Evolutionary conservation across 2,329 filamentous ascomycete species (phyloP).

Genomic region (Didymosphaeria variabile): DNA sequence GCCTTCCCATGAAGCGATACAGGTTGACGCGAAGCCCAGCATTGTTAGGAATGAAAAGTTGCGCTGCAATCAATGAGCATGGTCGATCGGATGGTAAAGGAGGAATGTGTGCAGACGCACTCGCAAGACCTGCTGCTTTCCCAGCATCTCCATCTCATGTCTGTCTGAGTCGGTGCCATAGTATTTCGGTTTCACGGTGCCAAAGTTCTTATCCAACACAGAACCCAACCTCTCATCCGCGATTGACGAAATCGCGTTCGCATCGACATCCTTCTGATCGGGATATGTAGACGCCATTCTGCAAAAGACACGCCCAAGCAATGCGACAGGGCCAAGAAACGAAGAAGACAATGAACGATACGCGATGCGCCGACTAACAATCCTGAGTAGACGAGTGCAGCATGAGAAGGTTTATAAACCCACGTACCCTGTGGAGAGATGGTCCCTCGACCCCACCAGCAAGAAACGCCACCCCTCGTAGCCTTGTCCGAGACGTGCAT

Average conservation of each 20-base stretch:
- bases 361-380: not conserved
- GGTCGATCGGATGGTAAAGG: too few species aligned
- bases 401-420: not conserved
- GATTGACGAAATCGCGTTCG: not conserved
- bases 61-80: slow-evolving; percentile 6
- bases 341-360: not conserved
- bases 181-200: not conserved
- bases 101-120: not conserved
- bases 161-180: slow-evolving; percentile 10
- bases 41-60: slow-evolving; percentile 22
- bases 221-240: slow-evolving; percentile 1
- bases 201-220: not conserved
- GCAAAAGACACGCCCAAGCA: not conserved
- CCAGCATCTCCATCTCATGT: slow-evolving; percentile 14
- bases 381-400: not conserved
- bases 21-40: slow-evolving; percentile 26
- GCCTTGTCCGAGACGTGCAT: not conserved
- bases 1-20: slow-evolving; percentile 28
- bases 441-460: not conserved
- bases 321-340: not conserved
- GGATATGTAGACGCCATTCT: slow-evolving; percentile 1
- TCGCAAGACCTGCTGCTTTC: slow-evolving; percentile 15
- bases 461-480: not conserved
- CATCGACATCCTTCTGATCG: not conserved
- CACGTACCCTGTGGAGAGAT: not conserved